Evolutionary conservation across 352 stramenopile species (phyloP).

Genomic region (Pilasporangium apinafurcum): DNA sequence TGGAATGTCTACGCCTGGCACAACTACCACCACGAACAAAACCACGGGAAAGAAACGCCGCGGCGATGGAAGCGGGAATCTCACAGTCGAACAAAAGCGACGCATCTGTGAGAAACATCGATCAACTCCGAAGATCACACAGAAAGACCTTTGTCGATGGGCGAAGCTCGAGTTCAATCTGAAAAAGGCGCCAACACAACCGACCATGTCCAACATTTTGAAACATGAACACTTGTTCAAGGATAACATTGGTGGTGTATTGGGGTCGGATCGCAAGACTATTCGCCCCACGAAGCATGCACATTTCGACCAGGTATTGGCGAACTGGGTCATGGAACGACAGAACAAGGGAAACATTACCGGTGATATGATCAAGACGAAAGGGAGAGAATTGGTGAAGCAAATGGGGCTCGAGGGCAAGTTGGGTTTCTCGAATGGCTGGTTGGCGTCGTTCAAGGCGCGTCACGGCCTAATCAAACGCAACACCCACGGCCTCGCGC

Average conservation of each 20-base stretch:
- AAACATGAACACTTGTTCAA: slow-evolving; percentile 86
- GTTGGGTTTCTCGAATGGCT: slow-evolving; percentile 82
- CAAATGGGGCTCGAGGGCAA: slow-evolving; percentile 81
- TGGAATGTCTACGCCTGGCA: slow-evolving; percentile 7
- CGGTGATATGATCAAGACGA: slow-evolving; percentile 86
- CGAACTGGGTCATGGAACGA: slow-evolving; percentile 87
- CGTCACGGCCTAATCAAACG: slow-evolving; percentile 79
- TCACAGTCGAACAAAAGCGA: slow-evolving; percentile 85
- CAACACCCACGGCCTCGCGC: slow-evolving; percentile 21
- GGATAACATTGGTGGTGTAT: slow-evolving; percentile 72
- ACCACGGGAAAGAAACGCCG: slow-evolving; percentile 25
- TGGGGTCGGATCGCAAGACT: slow-evolving; percentile 79
- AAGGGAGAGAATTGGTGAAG: slow-evolving; percentile 73
- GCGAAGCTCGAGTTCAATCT: slow-evolving; percentile 88
- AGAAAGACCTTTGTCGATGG: slow-evolving; percentile 85
- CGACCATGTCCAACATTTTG: slow-evolving; percentile 39
- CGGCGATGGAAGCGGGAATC: slow-evolving; percentile 62
- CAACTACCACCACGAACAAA: not conserved
- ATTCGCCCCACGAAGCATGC: slow-evolving; percentile 69
- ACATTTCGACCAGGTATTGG: slow-evolving; percentile 80
- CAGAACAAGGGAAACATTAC: slow-evolving; percentile 87
- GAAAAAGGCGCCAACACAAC: slow-evolving; percentile 58
- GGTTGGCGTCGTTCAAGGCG: slow-evolving; percentile 81
- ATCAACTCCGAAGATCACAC: slow-evolving; percentile 81
- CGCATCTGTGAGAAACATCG: slow-evolving; percentile 86